Conservation (phyloP, 305 asterid genomes). For the Rubia peregrina region DNA sequence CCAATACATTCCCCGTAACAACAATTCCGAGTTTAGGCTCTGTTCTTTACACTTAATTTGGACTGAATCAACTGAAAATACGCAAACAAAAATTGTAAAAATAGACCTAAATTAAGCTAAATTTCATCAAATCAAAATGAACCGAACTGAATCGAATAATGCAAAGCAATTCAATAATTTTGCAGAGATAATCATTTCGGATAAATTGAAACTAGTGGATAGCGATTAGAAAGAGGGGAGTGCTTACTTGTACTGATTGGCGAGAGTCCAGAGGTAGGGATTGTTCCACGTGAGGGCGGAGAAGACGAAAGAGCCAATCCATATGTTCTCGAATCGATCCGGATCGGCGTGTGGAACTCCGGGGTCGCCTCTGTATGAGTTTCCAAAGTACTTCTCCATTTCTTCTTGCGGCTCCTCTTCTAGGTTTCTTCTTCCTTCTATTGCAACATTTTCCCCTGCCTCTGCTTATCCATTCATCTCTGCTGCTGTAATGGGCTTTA, state of each 20-base stretch:
- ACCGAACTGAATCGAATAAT: too few species aligned
- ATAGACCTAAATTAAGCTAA: too few species aligned
- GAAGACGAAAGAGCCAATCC: slow-evolving; percentile 75
- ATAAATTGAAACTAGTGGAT: neutral
- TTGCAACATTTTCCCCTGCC: neutral
- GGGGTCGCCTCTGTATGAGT: slow-evolving; percentile 89
- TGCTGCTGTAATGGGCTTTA: neutral
- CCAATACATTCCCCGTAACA: neutral
- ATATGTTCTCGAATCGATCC: slow-evolving; percentile 49
- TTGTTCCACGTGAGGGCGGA: slow-evolving; percentile 55
- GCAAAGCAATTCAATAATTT: neutral
- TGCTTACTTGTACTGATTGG: slow-evolving; percentile 65
- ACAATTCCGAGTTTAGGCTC: neutral
- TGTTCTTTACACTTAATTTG: neutral
- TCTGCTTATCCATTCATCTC: neutral
- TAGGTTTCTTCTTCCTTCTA: neutral
- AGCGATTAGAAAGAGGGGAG: neutral
- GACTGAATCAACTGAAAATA: neutral
- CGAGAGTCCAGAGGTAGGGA: slow-evolving; percentile 81
- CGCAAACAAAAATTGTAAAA: too few species aligned
- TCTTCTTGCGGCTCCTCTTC: neutral
- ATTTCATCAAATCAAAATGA: too few species aligned
- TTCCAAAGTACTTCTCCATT: slow-evolving; percentile 93
- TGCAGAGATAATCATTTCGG: neutral
- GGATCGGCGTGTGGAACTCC: slow-evolving; percentile 82